Evolutionary conservation across 1,284 basidiomycete genomes (phyloP), one percentile per base, ranked within the genome.

Genomic region (Ustilago xerochloae): DNA sequence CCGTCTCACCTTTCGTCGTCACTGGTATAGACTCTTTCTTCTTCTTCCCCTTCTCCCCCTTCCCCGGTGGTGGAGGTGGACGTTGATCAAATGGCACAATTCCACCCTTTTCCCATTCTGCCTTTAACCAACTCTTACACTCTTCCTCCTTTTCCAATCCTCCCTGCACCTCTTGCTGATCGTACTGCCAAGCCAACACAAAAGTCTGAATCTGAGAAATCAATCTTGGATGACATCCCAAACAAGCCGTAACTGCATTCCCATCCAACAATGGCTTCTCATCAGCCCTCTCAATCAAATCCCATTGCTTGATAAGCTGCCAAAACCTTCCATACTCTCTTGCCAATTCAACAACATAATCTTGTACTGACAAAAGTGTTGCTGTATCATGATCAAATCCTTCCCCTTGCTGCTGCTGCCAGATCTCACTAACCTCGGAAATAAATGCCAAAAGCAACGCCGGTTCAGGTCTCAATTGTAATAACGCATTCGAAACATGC

Each of bases 161-260:
- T 4, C 20, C 49, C 1, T 38, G 28, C 24, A 41, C 32, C 5
- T 35, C 18, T 1, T 41, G 20, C 30, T 54, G 57, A 35, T 72
- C 67, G 28, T 79, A 70, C 54, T 83, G 80, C 79, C 80, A 83
- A 0, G 71, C 75, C 10, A 81, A 51, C 18, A 83, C 76, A 26
- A 41, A 64, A 4, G 68, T 77, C 50, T 75, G 74, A 18, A 84
- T 63, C 13, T 66, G 67, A 7, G 72, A 65, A 13, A 78, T 75
- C 13, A 83, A 60, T 6, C 65, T 61, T 16, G 63, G 63, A 43
- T 77, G 69, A 38, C 78, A 78, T 6, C 47, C 52, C 22, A 84
- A 36, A 0, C 49, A 38, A 6, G 65, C 48, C 6, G 63, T 69
- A 30, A 84, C 65, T 6, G 67, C 75, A 41, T 72, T 78, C 9